phyloP scores from a whole-genome alignment of 1,139 yeast species.

The Hansenula lynferdii region DNA sequence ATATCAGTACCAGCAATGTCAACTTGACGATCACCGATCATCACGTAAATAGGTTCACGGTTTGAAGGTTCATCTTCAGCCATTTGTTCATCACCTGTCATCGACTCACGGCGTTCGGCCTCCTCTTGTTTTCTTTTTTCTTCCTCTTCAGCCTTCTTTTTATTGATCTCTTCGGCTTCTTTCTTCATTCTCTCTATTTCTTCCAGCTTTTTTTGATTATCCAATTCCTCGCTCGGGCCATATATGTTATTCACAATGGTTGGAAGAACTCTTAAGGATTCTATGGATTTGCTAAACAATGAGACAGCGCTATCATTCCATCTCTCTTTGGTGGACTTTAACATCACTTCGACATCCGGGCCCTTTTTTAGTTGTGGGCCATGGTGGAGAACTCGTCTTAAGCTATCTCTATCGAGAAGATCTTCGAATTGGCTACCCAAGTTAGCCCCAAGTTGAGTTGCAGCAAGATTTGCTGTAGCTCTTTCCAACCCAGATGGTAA shows the following conservation, averaged over 20 bases:
- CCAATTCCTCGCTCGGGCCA: constrained; percentile 43
- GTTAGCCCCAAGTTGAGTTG: no score
- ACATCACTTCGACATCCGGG: constrained; percentile 6
- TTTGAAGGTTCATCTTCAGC: constrained; percentile 4
- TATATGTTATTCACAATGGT: constrained; percentile 48
- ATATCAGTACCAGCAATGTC: constrained; percentile 89
- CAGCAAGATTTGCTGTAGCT: not conserved
- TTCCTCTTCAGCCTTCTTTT: constrained; percentile 24
- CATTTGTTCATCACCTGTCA: constrained; percentile 12
- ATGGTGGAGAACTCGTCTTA: constrained; percentile 2
- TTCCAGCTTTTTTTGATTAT: no score
- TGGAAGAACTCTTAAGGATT: constrained; percentile 42
- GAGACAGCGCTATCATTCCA: constrained; percentile 60
- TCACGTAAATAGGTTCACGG: constrained; percentile 59
- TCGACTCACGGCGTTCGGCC: constrained; percentile 8
- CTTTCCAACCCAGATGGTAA: not conserved
- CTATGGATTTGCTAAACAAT: constrained; percentile 40
- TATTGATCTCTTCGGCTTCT: constrained; percentile 22
- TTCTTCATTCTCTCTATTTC: no score
- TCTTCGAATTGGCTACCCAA: not conserved
- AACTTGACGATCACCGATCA: constrained; percentile 74
- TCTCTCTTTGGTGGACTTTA: constrained; percentile 60
- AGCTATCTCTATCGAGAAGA: not conserved
- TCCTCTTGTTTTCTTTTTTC: constrained; percentile 15
- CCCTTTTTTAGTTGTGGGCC: not conserved